Percentiles rank a stretch among this genome's conserved stretches.
Conservation (phyloP, 768 basidiomycete species). For the Sutorius australiensis region DNA sequence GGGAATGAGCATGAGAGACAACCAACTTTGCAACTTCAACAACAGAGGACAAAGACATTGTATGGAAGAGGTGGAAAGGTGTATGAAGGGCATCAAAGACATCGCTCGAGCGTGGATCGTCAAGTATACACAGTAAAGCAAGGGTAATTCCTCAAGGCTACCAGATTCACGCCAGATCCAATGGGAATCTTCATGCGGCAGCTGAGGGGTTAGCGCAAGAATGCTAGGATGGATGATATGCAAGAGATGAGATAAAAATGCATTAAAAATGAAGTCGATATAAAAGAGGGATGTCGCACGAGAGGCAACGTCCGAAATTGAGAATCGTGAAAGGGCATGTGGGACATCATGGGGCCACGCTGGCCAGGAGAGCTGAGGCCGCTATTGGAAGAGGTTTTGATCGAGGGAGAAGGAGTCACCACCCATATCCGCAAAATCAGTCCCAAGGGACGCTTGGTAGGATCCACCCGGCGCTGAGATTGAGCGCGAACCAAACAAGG, state of each 20-base stretch:
- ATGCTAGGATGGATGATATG: conserved; percentile 30
- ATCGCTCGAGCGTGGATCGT: conserved; percentile 26
- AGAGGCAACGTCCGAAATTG: conserved; percentile 27
- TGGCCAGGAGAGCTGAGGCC: conserved; percentile 16
- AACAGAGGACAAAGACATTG: conserved; percentile 9
- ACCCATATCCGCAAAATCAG: conserved; percentile 40
- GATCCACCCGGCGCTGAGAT: conserved; percentile 41
- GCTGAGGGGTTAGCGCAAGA: conserved; percentile 17
- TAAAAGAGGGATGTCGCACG: conserved; percentile 29
- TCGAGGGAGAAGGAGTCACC: conserved; percentile 39
- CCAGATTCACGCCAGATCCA: conserved; percentile 14
- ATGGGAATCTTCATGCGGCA: conserved; percentile 21
- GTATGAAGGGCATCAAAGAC: conserved; percentile 26
- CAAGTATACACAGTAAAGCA: conserved; percentile 17
- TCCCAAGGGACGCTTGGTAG: conserved; percentile 29
- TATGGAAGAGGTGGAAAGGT: conserved; percentile 9
- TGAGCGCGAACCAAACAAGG: conserved; percentile 39
- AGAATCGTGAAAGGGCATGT: conserved; percentile 18
- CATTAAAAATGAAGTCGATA: conserved; percentile 26
- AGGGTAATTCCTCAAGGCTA: conserved; percentile 9
- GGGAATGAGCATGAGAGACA: conserved; percentile 15
- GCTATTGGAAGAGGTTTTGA: conserved; percentile 49
- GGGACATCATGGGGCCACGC: conserved; percentile 16
- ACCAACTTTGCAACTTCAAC: conserved; percentile 20
- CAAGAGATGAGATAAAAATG: conserved; percentile 34